Percentiles rank a stretch among this genome's conserved stretches.
Conservation (phyloP, 2,329 filamentous ascomycete species). For the Penicillium sp. region DNA sequence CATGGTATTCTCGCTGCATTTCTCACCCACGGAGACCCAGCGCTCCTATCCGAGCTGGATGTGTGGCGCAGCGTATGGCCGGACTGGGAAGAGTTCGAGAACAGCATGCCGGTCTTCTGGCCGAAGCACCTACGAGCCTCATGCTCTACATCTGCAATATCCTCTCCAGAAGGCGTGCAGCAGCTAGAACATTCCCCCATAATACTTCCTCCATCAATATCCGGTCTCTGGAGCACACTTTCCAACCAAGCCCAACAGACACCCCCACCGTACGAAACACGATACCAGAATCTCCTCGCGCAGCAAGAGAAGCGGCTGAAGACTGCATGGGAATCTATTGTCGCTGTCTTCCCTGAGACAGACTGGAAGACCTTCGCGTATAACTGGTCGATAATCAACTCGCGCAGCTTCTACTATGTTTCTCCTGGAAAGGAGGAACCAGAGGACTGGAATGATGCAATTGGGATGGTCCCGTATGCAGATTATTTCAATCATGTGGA, state of each 20-base stretch:
- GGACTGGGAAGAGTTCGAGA: conserved; percentile 61
- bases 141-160: conserved; percentile 30
- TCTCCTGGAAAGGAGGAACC: conserved; percentile 40
- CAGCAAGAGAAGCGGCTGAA: conserved; percentile 61
- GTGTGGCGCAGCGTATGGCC: conserved; percentile 73
- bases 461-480: conserved; percentile 47
- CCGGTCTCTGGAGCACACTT: too few species aligned
- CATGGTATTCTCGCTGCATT: conserved; percentile 75
- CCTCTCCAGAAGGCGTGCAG: not conserved
- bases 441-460: conserved; percentile 43
- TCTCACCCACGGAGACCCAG: conserved; percentile 57
- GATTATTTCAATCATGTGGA: conserved; percentile 50
- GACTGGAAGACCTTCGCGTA: conserved; percentile 53
- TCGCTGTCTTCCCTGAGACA: conserved; percentile 44
- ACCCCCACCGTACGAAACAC: conserved; percentile 28
- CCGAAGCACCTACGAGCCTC: conserved; percentile 45
- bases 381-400: conserved; percentile 63
- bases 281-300: conserved; percentile 41
- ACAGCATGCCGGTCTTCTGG: conserved; percentile 64
- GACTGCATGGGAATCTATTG: conserved; percentile 55
- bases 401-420: conserved; percentile 63
- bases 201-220: conserved; percentile 37
- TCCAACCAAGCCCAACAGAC: not conserved
- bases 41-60: conserved; percentile 52
- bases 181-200: not conserved